Conservation (phyloP, 345 rosid species). For the Carallia brachiata region DNA sequence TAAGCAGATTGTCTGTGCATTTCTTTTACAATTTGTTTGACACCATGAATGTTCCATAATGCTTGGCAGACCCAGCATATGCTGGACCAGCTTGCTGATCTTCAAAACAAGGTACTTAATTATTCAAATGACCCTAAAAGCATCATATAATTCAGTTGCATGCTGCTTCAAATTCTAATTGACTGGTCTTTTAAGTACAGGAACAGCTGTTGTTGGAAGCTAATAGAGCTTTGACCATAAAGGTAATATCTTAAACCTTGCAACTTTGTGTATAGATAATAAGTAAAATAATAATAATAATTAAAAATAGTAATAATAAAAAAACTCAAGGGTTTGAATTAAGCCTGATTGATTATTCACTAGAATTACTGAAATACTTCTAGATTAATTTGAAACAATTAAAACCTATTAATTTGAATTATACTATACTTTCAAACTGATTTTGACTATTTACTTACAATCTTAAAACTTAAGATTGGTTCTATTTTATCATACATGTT, state of each 20-base stretch:
- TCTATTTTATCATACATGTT: neutral
- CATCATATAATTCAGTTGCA: neutral
- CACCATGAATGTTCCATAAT: neutral
- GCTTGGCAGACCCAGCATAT: constrained; percentile 73
- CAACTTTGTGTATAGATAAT: no score
- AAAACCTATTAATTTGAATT: no score
- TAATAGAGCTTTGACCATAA: constrained; percentile 77
- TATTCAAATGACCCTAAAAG: neutral
- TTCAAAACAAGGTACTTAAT: constrained; percentile 67
- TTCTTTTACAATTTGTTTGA: neutral
- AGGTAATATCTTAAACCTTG: constrained; percentile 41
- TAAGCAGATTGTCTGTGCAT: neutral
- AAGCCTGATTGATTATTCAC: no score
- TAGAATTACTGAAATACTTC: no score
- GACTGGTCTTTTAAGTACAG: constrained; percentile 24
- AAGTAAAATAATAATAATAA: no score
- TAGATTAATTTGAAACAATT: no score
- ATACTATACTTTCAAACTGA: no score
- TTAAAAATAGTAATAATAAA: no score
- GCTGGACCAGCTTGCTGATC: constrained; percentile 95
- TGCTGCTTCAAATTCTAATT: constrained; percentile 7
- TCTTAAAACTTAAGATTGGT: neutral
- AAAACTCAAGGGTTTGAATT: no score
- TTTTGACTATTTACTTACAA: no score
- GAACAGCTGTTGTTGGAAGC: constrained; percentile 85